Evolutionary conservation across 2,329 filamentous ascomycete species (phyloP).

Genomic region (Alternaria longipes): DNA sequence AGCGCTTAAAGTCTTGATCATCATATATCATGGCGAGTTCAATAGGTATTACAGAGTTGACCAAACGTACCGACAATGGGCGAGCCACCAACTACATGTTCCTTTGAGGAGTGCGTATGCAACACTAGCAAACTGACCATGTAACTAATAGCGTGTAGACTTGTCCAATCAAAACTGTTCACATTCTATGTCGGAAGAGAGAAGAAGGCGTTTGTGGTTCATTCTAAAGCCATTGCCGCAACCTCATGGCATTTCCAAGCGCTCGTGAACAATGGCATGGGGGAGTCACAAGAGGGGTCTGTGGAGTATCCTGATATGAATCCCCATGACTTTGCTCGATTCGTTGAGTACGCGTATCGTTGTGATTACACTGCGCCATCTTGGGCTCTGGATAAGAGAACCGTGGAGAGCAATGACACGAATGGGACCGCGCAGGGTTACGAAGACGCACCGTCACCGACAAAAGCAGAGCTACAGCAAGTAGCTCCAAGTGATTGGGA

Average conservation of each 20-base stretch:
- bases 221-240: conserved; percentile 33
- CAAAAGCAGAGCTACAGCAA: too few relatives aligned
- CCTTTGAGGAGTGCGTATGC: conserved; percentile 23
- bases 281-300: conserved; percentile 24
- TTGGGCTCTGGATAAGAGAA: background rate
- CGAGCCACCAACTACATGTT: background rate
- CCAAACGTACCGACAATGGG: conserved; percentile 9
- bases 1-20: background rate
- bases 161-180: conserved; percentile 34
- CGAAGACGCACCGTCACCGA: too few relatives aligned
- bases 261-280: conserved; percentile 35
- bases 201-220: conserved; percentile 24
- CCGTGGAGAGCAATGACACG: too few relatives aligned
- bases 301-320: conserved; percentile 30
- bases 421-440: too few relatives aligned
- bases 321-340: conserved; percentile 43
- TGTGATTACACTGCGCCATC: conserved; percentile 32
- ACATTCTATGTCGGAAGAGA: conserved; percentile 37
- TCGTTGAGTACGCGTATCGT: conserved; percentile 38
- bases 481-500: too few relatives aligned
- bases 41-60: background rate
- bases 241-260: conserved; percentile 24
- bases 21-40: background rate
- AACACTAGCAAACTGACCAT: fast-evolving
- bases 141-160: conserved; percentile 9